Evolutionary conservation across 2,329 filamentous ascomycete species (phyloP).

Genomic region (Arthroderma sp.): DNA sequence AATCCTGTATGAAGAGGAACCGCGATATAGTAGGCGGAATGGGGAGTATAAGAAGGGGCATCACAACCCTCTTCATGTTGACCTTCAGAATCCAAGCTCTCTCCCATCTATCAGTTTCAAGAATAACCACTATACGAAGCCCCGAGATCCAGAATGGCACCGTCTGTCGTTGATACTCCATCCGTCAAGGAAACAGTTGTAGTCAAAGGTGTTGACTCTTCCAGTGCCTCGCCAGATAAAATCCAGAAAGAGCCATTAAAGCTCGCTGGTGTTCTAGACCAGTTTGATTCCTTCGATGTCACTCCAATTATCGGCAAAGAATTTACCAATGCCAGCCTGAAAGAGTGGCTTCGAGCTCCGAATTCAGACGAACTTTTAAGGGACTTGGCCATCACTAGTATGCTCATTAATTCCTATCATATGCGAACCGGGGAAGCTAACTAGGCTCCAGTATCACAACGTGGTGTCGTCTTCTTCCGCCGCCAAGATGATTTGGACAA

Average conservation of each 20-base stretch:
- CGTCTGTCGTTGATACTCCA: no score
- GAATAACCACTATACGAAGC: no score
- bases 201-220: no score
- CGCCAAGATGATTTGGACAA: slow-evolving; percentile 37
- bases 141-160: no score
- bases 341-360: slow-evolving; percentile 34
- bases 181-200: no score
- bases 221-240: no score
- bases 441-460: slow-evolving; percentile 32
- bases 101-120: no score
- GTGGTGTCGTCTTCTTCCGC: slow-evolving; percentile 43
- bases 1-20: no score
- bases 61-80: no score
- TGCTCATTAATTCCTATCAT: neutral
- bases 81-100: no score
- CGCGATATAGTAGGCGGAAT: neutral
- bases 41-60: neutral
- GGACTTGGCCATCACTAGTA: slow-evolving; percentile 24
- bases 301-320: slow-evolving; percentile 41
- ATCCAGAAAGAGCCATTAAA: slow-evolving; percentile 20
- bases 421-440: neutral
- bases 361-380: slow-evolving; percentile 24
- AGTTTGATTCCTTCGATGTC: slow-evolving; percentile 35
- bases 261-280: slow-evolving; percentile 28
- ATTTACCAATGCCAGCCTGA: slow-evolving; percentile 30